Evolutionary conservation across 2,329 filamentous ascomycete genomes (phyloP), one percentile per base, ranked within the genome.

Genomic region (Trematosphaeria pertusa): DNA sequence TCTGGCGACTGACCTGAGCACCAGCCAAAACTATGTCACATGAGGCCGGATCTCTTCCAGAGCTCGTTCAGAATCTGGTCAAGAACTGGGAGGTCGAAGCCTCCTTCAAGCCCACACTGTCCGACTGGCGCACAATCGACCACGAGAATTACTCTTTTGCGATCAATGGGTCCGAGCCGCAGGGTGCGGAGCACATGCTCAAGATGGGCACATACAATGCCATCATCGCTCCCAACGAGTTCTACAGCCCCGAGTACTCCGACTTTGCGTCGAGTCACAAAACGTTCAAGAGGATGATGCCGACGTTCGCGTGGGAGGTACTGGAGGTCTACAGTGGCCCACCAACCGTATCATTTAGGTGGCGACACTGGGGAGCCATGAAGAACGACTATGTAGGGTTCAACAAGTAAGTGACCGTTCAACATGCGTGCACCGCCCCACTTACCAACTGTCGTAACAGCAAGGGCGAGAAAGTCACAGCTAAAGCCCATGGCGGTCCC

Each of bases 31-130:
- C 71, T 26, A 77, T 73, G 68, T 78, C 70, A 58, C 85, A 87
- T 65, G 69, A 71, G 35, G 74, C 82, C 3, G 77, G 76, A 26
- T 84, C 79, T 45, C 78, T 88, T 2, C 78, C 81, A 11, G 71
- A 78, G 37, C 78, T 88, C 4, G 84, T 88, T 30, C 81, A 87
- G 65, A 88, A 87, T 62, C 78, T 88, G 1, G 85, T 88, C 62
- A 87, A 88, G 73, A 88, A 88, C 66, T 88, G 85, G 86, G 85
- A 88, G 67, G 81, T 87, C 40, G 85, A 88, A 67, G 86, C 86
- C 0, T 87, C 83, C 0, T 87, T 86, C 79, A 88, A 88, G 71
- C 78, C 78, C 6, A 60, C 75, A 12, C 74, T 87, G 8, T 58
- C 71, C 3, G 82, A 88, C 69, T 88, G 85, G 85, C 79, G 85